Base-by-base conservation (phyloP, 169 alveolate species). In the Plasmodium berghei region DNA sequence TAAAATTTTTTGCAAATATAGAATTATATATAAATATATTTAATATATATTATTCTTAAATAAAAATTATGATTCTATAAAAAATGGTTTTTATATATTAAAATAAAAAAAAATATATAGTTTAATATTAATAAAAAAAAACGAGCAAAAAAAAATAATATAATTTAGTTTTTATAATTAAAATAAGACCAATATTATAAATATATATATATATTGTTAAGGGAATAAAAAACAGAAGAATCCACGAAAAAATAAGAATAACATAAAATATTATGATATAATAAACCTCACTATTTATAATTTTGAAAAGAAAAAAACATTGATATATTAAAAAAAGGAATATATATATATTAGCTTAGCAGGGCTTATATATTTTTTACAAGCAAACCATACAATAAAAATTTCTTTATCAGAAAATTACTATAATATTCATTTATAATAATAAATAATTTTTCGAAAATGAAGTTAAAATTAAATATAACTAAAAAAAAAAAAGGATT, bases 401-500 rank as follows among this genome's bases (percentile, higher is more conserved):
- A 34, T 34, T 34, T 34, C 42, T 34, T 34, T 34, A 34, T 34
- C 42, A 34, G 8, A 34, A 34, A 34, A 5, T 34, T 34, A 34
- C 42, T 34, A 34, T 34, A 34, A 1, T 34, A 34, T 34, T 34
- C 42, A 34, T 34, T 34, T 34, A 34, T 34, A 34, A 34, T 34
- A 52, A 52, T 52, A 52, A 12, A 52, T 52, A 34, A 34, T 34
- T 34, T 34, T 34, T 34, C 42, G 42, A 34, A 59, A 59, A 73
- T 73, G 87, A 73, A 73, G 73, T 55, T 73, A 9, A 73, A 73
- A 45, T 73, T 73, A 59, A 56, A 34, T 46, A 34, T 73, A 24
- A 72, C 20, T n/a, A 73, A 73, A 59, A 73, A 73, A 54, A 73
- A 73, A 22, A 73, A 16, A 20, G 87, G 87, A 14, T 58, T 73